Evolutionary conservation across 495 filamentous ascomycete species (phyloP).

Genomic region (Coniosporium apollinis): DNA sequence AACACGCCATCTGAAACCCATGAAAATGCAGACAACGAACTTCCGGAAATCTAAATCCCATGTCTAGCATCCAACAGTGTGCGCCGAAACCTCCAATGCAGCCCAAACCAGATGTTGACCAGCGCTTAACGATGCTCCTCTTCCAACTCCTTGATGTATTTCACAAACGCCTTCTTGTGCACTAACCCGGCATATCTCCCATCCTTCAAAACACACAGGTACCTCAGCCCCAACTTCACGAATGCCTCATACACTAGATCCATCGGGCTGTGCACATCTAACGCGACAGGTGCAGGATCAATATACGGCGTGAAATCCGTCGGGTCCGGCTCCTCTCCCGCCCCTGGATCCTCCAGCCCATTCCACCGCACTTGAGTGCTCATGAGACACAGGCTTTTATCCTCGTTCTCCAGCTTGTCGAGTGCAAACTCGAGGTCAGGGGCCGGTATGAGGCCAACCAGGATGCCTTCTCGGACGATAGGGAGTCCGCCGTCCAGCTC

Average conservation of each 20-base stretch:
- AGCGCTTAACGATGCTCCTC: slow-evolving; percentile 20
- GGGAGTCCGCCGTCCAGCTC: slow-evolving; percentile 88
- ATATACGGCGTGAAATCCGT: slow-evolving; percentile 83
- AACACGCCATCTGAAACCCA: too few relatives aligned
- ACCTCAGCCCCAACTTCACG: slow-evolving; percentile 80
- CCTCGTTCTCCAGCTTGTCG: slow-evolving; percentile 62
- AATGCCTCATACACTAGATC: slow-evolving; percentile 96
- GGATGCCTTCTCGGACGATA: slow-evolving; percentile 58
- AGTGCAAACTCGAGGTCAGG: slow-evolving; percentile 90
- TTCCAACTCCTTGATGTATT: slow-evolving; percentile 73
- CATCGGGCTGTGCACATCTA: slow-evolving; percentile 83
- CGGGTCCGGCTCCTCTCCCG: slow-evolving; percentile 39
- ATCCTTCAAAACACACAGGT: slow-evolving; percentile 74
- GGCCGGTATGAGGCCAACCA: slow-evolving; percentile 82
- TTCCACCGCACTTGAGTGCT: slow-evolving; percentile 32
- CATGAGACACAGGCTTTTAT: slow-evolving; percentile 67
- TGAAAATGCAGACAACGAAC: too few relatives aligned
- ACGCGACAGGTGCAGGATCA: slow-evolving; percentile 74
- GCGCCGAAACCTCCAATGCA: too few relatives aligned
- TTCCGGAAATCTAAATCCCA: too few relatives aligned
- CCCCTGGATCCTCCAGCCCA: slow-evolving; percentile 32
- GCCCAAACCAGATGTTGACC: too few relatives aligned
- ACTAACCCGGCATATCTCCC: slow-evolving; percentile 78
- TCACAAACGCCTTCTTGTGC: slow-evolving; percentile 95
- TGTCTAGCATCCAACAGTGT: too few relatives aligned